Percentiles rank a stretch among this genome's conserved stretches.
Conservation (phyloP, 1,139 yeast genomes). For the Diutina sp. region DNA sequence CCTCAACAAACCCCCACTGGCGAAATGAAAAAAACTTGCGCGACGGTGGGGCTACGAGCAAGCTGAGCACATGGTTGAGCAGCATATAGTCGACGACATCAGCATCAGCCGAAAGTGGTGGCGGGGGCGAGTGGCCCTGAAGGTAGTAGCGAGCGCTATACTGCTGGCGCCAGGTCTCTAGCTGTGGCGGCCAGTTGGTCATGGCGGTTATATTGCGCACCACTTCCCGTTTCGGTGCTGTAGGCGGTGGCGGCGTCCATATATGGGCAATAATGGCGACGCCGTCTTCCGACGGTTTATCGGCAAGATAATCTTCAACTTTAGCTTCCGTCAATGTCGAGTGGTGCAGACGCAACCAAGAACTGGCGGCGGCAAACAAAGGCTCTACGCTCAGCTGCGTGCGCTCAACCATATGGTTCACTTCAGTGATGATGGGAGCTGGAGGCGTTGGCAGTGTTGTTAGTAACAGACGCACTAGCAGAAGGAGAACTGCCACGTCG, state of each 20-base stretch:
- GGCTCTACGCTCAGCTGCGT: background rate
- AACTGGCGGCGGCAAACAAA: background rate
- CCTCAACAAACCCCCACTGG: conserved; percentile 6
- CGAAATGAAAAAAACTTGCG: background rate
- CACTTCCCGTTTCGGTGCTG: background rate
- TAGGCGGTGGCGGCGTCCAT: background rate
- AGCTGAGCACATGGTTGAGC: conserved; percentile 14
- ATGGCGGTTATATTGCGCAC: background rate
- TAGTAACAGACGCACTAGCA: background rate
- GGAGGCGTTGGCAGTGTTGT: background rate
- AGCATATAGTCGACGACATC: conserved; percentile 18
- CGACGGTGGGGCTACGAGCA: background rate
- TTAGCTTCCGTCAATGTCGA: background rate
- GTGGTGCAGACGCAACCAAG: background rate
- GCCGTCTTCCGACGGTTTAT: background rate
- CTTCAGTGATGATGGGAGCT: background rate
- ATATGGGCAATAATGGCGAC: background rate
- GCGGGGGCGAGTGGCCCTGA: background rate
- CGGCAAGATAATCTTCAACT: background rate
- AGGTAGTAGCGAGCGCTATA: background rate
- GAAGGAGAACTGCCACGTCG: background rate
- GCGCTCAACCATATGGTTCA: background rate
- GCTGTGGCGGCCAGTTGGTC: background rate
- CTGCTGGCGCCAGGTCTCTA: background rate
- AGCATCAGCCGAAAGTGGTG: background rate